Conservation (phyloP, 78 protist species). For the Chrysochromulina parva region DNA sequence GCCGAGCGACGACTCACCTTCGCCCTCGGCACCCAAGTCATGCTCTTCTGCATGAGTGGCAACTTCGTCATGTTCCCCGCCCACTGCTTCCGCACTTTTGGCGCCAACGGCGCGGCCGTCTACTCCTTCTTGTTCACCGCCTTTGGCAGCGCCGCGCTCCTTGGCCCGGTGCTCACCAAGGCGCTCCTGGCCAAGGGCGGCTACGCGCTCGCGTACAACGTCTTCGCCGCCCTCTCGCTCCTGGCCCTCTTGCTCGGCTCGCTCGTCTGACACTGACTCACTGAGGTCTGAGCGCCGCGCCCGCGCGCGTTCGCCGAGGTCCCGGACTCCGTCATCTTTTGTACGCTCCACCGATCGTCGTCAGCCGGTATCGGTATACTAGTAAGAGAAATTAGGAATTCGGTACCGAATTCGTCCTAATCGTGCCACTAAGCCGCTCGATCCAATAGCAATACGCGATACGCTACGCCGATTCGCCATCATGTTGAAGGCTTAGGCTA, state of each 20-base stretch:
- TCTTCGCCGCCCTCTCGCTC: not conserved
- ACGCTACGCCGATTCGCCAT: too few relatives aligned
- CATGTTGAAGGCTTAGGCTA: too few relatives aligned
- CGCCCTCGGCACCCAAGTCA: not conserved
- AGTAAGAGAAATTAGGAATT: too few relatives aligned
- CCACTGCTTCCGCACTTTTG: not conserved
- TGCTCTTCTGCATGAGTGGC: constrained; percentile 24
- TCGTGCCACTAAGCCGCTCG: too few relatives aligned
- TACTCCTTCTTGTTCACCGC: constrained; percentile 5
- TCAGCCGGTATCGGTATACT: too few relatives aligned
- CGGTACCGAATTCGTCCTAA: too few relatives aligned
- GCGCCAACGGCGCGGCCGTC: not conserved
- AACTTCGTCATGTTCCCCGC: not conserved
- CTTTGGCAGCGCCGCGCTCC: not conserved
- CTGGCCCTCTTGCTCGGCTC: not conserved
- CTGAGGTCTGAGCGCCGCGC: too few relatives aligned
- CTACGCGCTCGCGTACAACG: not conserved
- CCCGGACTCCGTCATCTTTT: too few relatives aligned
- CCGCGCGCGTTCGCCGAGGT: too few relatives aligned
- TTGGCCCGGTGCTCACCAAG: not conserved
- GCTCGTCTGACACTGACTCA: too few relatives aligned
- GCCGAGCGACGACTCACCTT: not conserved
- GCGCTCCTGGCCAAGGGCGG: not conserved
- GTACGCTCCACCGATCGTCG: too few relatives aligned
- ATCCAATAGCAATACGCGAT: too few relatives aligned